These are phyloP conservation scores for Thymus quinquecostatus DNA, from an alignment of 257 asterid genomes.

Conservation along the genomic window DNA sequence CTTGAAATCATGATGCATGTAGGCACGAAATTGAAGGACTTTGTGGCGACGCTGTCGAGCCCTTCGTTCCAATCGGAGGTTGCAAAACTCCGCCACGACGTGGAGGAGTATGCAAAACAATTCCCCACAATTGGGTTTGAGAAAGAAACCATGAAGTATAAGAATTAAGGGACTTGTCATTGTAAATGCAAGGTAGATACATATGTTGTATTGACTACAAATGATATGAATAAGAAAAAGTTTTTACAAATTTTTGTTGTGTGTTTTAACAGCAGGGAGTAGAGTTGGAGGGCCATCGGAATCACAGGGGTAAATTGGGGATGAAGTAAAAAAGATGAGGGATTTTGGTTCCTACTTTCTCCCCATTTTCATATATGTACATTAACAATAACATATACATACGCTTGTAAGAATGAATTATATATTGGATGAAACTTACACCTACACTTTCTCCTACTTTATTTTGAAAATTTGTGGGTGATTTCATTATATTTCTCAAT, in stretches of 20 bases:
- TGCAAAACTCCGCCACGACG: constrained; percentile 60
- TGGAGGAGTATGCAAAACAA: constrained; percentile 81
- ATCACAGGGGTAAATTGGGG: constrained; percentile 21
- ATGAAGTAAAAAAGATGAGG: constrained; percentile 25
- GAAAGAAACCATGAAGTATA: constrained; percentile 91
- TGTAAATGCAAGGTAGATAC: constrained; percentile 25
- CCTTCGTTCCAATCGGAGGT: constrained; percentile 62
- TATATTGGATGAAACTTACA: constrained; percentile 24
- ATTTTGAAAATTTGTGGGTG: background rate
- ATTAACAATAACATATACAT: background rate
- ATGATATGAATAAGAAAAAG: no score
- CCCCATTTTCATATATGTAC: constrained; percentile 32
- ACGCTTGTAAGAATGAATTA: constrained; percentile 30
- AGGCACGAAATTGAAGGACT: constrained; percentile 94
- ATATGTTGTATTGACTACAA: background rate
- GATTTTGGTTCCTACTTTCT: constrained; percentile 30
- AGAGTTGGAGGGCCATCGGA: constrained; percentile 5
- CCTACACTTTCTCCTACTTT: background rate
- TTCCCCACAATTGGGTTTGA: constrained; percentile 87
- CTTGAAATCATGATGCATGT: background rate
- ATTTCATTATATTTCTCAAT: no score
- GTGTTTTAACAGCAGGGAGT: constrained; percentile 31
- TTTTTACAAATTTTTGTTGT: no score
- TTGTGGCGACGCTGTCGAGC: constrained; percentile 52
- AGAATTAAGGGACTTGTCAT: constrained; percentile 43